These are phyloP conservation scores for Dioscorea alata DNA, from an alignment of 106 monocot species.

Conservation along the genomic window DNA sequence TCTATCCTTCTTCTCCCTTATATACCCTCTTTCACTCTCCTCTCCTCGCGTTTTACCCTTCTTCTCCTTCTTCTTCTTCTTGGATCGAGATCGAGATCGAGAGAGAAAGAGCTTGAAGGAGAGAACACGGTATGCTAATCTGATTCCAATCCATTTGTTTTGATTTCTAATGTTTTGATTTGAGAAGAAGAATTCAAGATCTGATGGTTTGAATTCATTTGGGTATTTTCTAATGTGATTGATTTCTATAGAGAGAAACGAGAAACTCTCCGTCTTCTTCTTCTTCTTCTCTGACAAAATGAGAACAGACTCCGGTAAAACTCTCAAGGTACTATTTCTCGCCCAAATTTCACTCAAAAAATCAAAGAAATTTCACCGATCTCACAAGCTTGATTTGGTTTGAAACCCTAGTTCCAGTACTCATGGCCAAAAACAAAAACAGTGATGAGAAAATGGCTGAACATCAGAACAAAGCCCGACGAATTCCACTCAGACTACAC, in stretches of 20 bases:
- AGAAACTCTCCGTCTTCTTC: neutral
- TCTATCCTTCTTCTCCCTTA: too few relatives aligned
- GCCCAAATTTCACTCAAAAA: neutral
- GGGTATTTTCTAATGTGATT: too few relatives aligned
- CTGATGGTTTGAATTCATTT: too few relatives aligned
- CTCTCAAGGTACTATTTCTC: conserved; percentile 1
- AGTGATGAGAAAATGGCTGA: conserved; percentile 67
- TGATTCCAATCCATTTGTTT: too few relatives aligned
- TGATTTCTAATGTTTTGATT: too few relatives aligned
- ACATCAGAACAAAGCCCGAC: conserved; percentile 17
- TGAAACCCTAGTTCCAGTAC: neutral
- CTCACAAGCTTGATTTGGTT: neutral
- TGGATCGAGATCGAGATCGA: neutral
- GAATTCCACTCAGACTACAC: conserved; percentile 38
- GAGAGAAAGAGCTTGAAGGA: too few relatives aligned
- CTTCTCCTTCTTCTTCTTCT: neutral
- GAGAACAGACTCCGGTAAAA: conserved; percentile 2
- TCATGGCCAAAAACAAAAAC: conserved; percentile 67
- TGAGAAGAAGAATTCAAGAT: too few relatives aligned
- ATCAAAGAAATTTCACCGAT: neutral
- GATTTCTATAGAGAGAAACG: too few relatives aligned
- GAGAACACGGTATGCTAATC: too few relatives aligned
- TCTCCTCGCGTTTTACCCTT: neutral
- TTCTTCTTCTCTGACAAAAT: conserved; percentile 1
- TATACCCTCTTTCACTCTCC: neutral